These are phyloP conservation scores for Xerocomus minutiporus DNA, from an alignment of 1,284 basidiomycete species.

Conservation along the genomic window DNA sequence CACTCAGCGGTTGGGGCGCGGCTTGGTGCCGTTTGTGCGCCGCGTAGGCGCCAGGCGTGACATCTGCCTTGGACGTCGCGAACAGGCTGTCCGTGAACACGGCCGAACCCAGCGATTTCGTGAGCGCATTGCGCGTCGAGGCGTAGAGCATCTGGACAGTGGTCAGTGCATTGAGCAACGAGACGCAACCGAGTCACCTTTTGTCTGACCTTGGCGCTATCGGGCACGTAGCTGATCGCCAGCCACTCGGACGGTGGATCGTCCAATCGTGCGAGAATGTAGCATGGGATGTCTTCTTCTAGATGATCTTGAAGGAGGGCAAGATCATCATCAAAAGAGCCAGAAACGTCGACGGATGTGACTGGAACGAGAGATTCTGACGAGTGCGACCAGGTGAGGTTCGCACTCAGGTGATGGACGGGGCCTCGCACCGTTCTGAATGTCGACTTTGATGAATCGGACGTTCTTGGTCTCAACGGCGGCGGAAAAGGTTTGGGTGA, in stretches of 20 bases:
- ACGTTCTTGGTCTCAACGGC: conserved; percentile 47
- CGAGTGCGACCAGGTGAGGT: conserved; percentile 23
- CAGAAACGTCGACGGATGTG: conserved; percentile 41
- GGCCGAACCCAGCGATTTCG: conserved; percentile 67
- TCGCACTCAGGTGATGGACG: conserved; percentile 19
- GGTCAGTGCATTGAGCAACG: conserved; percentile 1
- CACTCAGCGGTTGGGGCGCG: conserved; percentile 77
- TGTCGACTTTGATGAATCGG: conserved; percentile 72
- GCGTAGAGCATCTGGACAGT: conserved; percentile 84
- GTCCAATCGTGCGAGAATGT: conserved; percentile 64
- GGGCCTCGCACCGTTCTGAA: conserved; percentile 57
- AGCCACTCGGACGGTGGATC: conserved; percentile 62
- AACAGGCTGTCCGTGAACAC: conserved; percentile 77
- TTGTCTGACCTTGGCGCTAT: conserved; percentile 67
- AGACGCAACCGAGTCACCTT: conserved; percentile 46
- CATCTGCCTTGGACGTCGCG: conserved; percentile 70
- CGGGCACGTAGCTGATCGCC: conserved; percentile 71
- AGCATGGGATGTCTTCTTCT: conserved; percentile 61
- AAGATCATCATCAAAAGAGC: conserved; percentile 59
- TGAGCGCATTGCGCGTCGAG: conserved; percentile 70
- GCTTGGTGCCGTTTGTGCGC: conserved; percentile 67
- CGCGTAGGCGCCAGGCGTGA: conserved; percentile 65
- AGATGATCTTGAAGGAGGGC: conserved; percentile 51
- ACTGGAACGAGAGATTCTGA: conserved; percentile 66
- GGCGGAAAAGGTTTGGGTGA: conserved; percentile 51